These are phyloP conservation scores for Suhomyces prunicola DNA, from an alignment of 805 yeast genomes.

Conservation along the genomic window DNA sequence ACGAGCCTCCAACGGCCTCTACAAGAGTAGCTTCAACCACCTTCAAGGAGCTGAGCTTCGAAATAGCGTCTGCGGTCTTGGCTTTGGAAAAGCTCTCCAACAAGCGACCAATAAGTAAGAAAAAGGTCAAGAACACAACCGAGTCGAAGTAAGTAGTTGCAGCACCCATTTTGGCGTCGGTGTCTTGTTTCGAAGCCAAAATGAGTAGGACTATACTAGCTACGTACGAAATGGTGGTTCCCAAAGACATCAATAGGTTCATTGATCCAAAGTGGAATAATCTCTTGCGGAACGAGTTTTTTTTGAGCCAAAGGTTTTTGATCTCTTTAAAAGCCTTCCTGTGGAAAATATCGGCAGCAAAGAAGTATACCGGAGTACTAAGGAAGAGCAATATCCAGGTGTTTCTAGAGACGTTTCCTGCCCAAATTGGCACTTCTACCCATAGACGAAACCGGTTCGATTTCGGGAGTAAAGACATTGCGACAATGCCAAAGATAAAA, in stretches of 20 bases:
- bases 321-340: constrained; percentile 61
- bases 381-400: constrained; percentile 65
- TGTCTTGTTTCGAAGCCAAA: constrained; percentile 36
- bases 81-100: constrained; percentile 65
- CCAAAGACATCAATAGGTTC: constrained; percentile 69
- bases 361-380: constrained; percentile 71
- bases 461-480: constrained; percentile 56
- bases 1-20: constrained; percentile 17
- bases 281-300: constrained; percentile 53
- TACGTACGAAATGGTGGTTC: constrained; percentile 70
- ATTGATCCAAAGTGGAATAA: constrained; percentile 72
- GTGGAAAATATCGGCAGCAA: constrained; percentile 73
- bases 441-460: constrained; percentile 44
- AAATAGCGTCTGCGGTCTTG: constrained; percentile 64
- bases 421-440: constrained; percentile 62
- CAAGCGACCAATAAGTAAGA: constrained; percentile 65
- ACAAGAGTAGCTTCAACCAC: constrained; percentile 48
- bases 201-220: constrained; percentile 59
- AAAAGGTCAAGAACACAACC: constrained; percentile 71
- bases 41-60: constrained; percentile 50
- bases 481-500: constrained; percentile 64
- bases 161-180: constrained; percentile 35
- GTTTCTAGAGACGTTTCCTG: constrained; percentile 56
- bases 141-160: constrained; percentile 75
- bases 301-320: constrained; percentile 52